Conservation (phyloP, 73 alveolate species). For the Tetrahymena malaccensis region DNA sequence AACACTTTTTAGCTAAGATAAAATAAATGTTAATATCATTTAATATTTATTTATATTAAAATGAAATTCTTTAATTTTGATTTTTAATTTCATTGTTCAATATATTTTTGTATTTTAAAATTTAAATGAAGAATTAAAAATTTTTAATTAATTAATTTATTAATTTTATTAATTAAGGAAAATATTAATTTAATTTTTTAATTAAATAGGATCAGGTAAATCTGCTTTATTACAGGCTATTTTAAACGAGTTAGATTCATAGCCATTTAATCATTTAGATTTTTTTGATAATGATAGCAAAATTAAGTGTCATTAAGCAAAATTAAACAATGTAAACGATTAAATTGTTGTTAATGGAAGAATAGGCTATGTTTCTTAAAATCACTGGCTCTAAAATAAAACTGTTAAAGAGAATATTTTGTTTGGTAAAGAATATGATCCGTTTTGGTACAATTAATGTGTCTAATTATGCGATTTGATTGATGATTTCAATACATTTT, state of each 20-base stretch:
- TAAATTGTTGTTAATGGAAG: constrained; percentile 48
- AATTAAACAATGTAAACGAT: constrained; percentile 13
- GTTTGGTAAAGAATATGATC: constrained; percentile 62
- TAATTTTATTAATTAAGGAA: too few species aligned
- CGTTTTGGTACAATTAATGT: constrained; percentile 53
- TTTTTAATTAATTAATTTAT: too few species aligned
- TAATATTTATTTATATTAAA: too few species aligned
- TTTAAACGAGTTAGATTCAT: constrained; percentile 19
- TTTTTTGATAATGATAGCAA: not conserved
- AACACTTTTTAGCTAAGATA: too few species aligned
- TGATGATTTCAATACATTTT: constrained; percentile 59
- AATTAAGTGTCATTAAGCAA: not conserved
- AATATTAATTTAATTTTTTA: too few species aligned
- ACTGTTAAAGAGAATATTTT: constrained; percentile 78
- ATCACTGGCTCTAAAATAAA: constrained; percentile 77
- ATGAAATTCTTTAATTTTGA: too few species aligned
- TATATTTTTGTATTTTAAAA: too few species aligned
- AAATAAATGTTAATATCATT: too few species aligned
- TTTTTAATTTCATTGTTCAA: too few species aligned
- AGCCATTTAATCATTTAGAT: not conserved
- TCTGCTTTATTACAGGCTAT: constrained; percentile 22
- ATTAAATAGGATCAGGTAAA: constrained; percentile 34
- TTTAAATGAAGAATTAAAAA: too few species aligned
- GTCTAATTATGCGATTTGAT: constrained; percentile 63
- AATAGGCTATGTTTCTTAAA: constrained; percentile 62